Evolutionary conservation across 495 filamentous ascomycete species (phyloP), one percentile per base, ranked within the genome.

Genomic region (Aspergillus cristatus): DNA sequence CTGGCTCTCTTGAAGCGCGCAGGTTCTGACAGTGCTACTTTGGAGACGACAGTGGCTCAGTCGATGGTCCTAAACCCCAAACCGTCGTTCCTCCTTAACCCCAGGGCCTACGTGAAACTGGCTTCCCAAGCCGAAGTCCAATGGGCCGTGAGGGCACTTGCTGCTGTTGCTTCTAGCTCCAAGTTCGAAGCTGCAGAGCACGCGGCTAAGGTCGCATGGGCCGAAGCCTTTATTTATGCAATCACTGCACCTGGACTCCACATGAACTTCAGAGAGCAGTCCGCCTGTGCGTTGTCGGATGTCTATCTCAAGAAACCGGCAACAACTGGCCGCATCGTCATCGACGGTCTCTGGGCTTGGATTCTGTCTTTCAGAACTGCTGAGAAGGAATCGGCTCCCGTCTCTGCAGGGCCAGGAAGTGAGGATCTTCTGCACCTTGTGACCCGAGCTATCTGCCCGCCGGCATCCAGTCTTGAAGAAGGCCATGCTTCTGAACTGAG

Each of bases 271-370:
- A 75, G 82, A 38, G 74, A 75, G 25, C 63, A 74, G 32, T 74
- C 84, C 2, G 67, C 65, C 11, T 52, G 67, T 28, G 51, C 70
- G 2, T 60, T 98, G 22, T 70, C 78, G 0, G 50, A 54, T 13
- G 64, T 79, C 13, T 84, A 89, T 50, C 40, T 68, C 28, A 45
- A 64, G 40, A 50, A 76, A 42, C 70, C 79, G 8, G 56, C 45
- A 15, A 42, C 62, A 12, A 69, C 89, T 15, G 72, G 78, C 0
- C 62, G 62, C 12, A 56, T 76, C 32, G 62, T 94, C 7, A 63
- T 85, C 20, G 64, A 70, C 35, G 87, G 80, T 7, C 54, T 96
- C 12, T 97, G 93, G 91, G 68, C 70, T 24, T 97, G 91, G 90
- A 65, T 81, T 13, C 60, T 78, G 36, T 65, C 72, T 14, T 54